Evolutionary conservation across 139 green algal genomes (phyloP).

Genomic region (Axilococcus clingmanii): DNA sequence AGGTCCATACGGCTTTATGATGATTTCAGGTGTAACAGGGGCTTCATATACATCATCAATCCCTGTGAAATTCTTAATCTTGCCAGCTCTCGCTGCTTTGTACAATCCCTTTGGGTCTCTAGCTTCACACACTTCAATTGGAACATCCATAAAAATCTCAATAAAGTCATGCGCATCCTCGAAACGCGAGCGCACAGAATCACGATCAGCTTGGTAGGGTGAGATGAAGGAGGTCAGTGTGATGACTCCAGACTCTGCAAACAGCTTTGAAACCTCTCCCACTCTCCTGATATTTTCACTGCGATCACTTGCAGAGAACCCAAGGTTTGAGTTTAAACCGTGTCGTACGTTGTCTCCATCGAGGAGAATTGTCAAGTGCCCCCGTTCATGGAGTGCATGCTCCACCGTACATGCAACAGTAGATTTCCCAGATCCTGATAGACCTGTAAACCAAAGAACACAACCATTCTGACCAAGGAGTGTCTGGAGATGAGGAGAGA

Average conservation of each 20-base stretch:
- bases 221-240: conserved; percentile 91
- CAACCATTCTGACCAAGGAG: conserved; percentile 71
- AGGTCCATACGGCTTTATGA: conserved; percentile 53
- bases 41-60: conserved; percentile 67
- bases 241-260: conserved; percentile 78
- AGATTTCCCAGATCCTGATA: conserved; percentile 67
- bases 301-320: conserved; percentile 71
- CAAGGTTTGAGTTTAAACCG: conserved; percentile 86
- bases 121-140: conserved; percentile 78
- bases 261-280: conserved; percentile 88
- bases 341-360: conserved; percentile 94
- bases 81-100: conserved; percentile 81
- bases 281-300: conserved; percentile 93
- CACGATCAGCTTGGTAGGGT: conserved; percentile 71
- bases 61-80: conserved; percentile 85
- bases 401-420: conserved; percentile 64
- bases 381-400: conserved; percentile 57
- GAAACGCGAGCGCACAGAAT: conserved; percentile 51
- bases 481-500: too few relatives aligned
- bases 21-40: conserved; percentile 68
- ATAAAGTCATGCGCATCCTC: conserved; percentile 54
- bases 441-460: conserved; percentile 82
- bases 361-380: conserved; percentile 66
- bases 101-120: conserved; percentile 95
- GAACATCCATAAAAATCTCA: conserved; percentile 88